Evolutionary conservation across 345 rosid genomes (phyloP).

Genomic region (Citrus glauca): DNA sequence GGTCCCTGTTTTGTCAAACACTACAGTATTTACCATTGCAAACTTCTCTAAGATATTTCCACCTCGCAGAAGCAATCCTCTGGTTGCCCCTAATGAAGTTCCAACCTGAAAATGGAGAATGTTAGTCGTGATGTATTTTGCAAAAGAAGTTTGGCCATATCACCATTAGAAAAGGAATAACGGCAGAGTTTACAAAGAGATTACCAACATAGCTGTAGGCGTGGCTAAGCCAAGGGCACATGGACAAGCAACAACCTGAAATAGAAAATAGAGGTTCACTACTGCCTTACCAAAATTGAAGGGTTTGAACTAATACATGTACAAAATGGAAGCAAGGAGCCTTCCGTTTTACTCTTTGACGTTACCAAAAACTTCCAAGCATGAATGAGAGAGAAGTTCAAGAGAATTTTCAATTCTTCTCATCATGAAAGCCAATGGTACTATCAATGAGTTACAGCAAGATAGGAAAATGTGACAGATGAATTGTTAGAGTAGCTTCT

Average conservation of each 20-base stretch:
- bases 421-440: not conserved
- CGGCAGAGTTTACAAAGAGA: constrained; percentile 13
- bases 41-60: constrained; percentile 89
- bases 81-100: constrained; percentile 92
- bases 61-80: constrained; percentile 90
- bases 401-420: not conserved
- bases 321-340: not conserved
- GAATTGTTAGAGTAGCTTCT: not conserved
- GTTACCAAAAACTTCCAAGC: not conserved
- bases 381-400: not conserved
- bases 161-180: constrained; percentile 11
- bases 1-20: constrained; percentile 96
- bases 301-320: not conserved
- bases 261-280: constrained; percentile 20
- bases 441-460: not conserved
- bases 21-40: constrained; percentile 70
- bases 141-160: constrained; percentile 11
- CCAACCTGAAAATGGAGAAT: constrained; percentile 53
- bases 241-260: constrained; percentile 97
- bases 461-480: not conserved
- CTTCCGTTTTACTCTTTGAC: not conserved
- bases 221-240: constrained; percentile 99
- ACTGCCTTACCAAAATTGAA: not conserved
- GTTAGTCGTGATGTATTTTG: not conserved
- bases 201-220: constrained; percentile 96